These are phyloP conservation scores for Lactifluus rugatus DNA, from an alignment of 768 basidiomycete genomes.

Conservation along the genomic window DNA sequence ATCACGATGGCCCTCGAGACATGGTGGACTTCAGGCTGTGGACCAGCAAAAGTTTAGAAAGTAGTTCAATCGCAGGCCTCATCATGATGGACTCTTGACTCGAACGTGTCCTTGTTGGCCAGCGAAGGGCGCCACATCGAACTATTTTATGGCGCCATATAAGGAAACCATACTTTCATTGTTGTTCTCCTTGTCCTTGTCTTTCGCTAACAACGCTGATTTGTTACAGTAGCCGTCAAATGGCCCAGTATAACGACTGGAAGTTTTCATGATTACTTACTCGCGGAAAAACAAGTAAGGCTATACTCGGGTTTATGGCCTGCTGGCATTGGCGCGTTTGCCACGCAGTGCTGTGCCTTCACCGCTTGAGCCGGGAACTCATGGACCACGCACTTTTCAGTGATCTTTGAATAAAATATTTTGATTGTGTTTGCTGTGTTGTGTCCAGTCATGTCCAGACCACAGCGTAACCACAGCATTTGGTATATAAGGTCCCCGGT, in stretches of 20 bases:
- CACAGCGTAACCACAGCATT: background rate
- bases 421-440: background rate
- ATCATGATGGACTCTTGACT: no score
- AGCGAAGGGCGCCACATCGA: no score
- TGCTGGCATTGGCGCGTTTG: background rate
- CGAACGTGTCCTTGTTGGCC: no score
- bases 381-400: background rate
- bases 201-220: background rate
- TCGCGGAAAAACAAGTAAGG: background rate
- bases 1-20: no score
- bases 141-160: background rate
- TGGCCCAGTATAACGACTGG: background rate
- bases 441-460: background rate
- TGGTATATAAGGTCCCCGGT: constrained; percentile 5
- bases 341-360: background rate
- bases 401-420: background rate
- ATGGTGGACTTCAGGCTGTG: background rate
- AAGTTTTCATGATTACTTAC: background rate
- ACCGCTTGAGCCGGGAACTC: background rate
- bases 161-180: background rate
- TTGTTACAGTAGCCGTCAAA: no score
- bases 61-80: no score
- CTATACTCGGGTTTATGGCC: background rate
- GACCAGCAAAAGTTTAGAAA: background rate
- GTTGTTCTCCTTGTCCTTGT: no score